Evolutionary conservation across 2,329 filamentous ascomycete genomes (phyloP), one percentile per base, ranked within the genome.

Genomic region (Exophiala spinifera): DNA sequence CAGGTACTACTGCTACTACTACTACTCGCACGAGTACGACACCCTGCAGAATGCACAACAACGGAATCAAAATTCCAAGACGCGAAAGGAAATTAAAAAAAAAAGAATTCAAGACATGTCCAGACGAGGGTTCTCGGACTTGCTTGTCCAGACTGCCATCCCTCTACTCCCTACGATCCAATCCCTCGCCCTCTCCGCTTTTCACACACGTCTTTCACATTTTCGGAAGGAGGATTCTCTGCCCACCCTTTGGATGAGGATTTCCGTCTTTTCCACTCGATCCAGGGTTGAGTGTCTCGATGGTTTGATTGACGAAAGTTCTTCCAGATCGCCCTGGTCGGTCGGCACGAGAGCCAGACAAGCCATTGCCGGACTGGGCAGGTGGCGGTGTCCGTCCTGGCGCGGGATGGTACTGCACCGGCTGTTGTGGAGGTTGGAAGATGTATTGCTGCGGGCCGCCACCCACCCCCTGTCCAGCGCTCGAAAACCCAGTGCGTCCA

Each of bases 291-390:
- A 31, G 28, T 31, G 28, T 31, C 28, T 31, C 55, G 10, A 60
- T 60, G 7, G 57, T 60, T 40, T 57, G 54, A 42, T 60, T 60
- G 25, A 60, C 55, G 39, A 60, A 60, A 11, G 55, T 60, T 49
- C 57, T 60, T 20, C n/a, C 14, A 15, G 36, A 39, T 39, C 17
- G 14, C 17, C 36, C 36, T 39, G n/a, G 7, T 39, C 36, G 36
- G 17, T 39, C 36, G 11, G 17, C 11, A 15, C 36, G 36, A 15
- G 11, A 39, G 11, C 36, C 11, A 6, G 36, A 15, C 17, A 4
- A 5, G 17, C 36, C 11, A 39, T n/a, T n/a, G 4, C 36, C 42
- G 28, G 14, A 44, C n/a, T 44, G 42, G 7, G 42, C 19, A 20
- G 40, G 42, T 21, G 39, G 17, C 3, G 42, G 42, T 21, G 42